A percentile compares a stretch with the other conserved stretches of the same genome.
Conservation (phyloP, 345 rosid genomes). For the Citrus trifoliata region DNA sequence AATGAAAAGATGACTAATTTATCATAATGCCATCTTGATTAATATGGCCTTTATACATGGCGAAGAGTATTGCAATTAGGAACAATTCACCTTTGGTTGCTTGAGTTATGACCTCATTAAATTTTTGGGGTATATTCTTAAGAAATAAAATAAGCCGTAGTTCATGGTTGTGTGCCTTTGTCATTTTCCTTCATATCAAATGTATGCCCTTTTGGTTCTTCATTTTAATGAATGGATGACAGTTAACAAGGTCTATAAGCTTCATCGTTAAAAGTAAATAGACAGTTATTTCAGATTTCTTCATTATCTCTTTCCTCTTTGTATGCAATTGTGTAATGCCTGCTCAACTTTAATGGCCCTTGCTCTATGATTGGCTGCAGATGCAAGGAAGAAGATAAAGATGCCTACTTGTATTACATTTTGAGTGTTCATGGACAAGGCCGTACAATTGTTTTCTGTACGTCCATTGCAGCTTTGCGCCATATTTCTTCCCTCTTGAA, state of each 20-base stretch:
- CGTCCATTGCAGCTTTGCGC: slow-evolving; percentile 93
- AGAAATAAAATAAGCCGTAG: neutral
- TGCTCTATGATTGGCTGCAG: slow-evolving; percentile 37
- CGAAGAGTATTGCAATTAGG: neutral
- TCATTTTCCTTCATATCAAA: neutral
- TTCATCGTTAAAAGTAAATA: neutral
- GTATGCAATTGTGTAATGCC: neutral
- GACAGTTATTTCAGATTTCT: neutral
- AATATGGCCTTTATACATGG: neutral
- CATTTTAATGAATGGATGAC: neutral
- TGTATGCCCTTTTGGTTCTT: neutral
- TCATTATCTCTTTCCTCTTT: neutral
- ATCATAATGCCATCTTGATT: neutral
- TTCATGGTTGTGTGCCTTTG: neutral
- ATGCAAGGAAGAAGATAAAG: slow-evolving; percentile 90
- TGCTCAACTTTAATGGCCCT: slow-evolving; percentile 3
- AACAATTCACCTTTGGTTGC: neutral
- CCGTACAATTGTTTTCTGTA: slow-evolving; percentile 89
- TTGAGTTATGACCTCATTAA: neutral
- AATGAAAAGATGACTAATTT: neutral
- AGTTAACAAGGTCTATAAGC: neutral
- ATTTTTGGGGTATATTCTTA: neutral
- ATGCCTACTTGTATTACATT: slow-evolving; percentile 78
- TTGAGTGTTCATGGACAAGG: slow-evolving; percentile 93
- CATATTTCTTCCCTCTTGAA: slow-evolving; percentile 72